Conservation (phyloP, 148 eudicot species). For the Cornus florida region DNA sequence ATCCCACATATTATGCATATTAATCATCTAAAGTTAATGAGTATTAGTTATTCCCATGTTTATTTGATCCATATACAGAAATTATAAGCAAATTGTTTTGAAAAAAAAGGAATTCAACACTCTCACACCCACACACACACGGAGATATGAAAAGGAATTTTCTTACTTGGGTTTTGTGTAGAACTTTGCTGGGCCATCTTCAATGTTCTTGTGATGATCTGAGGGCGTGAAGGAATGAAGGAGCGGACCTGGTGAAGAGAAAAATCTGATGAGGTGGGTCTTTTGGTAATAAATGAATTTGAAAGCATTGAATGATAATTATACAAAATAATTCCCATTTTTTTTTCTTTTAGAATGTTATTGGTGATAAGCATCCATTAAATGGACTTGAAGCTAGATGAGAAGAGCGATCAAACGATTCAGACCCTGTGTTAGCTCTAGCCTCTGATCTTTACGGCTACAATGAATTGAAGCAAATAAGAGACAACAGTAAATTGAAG, state of each 20-base stretch:
- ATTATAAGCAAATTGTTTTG: not conserved
- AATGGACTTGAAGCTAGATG: not conserved
- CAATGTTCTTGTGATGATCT: not conserved
- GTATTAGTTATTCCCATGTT: not conserved
- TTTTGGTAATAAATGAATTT: conserved; percentile 2
- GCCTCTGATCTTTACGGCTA: no score
- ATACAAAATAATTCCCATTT: conserved; percentile 1
- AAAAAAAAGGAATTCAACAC: not conserved
- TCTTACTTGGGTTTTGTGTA: conserved; percentile 18
- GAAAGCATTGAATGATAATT: conserved; percentile 1
- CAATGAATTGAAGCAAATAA: no score
- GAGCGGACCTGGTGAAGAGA: conserved; percentile 14
- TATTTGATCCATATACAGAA: not conserved
- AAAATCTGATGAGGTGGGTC: not conserved
- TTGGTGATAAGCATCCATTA: no score
- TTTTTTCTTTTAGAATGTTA: no score
- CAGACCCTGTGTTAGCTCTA: not conserved
- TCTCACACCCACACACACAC: not conserved
- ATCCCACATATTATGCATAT: no score
- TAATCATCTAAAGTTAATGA: no score
- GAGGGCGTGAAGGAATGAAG: conserved; percentile 7
- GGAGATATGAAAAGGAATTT: not conserved
- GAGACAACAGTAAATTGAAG: no score
- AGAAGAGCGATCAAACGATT: not conserved
- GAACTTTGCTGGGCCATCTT: conserved; percentile 21